Evolutionary conservation across 2,329 filamentous ascomycete genomes (phyloP), one percentile per base, ranked within the genome.

Genomic region (Exophiala phaeomuriformis): DNA sequence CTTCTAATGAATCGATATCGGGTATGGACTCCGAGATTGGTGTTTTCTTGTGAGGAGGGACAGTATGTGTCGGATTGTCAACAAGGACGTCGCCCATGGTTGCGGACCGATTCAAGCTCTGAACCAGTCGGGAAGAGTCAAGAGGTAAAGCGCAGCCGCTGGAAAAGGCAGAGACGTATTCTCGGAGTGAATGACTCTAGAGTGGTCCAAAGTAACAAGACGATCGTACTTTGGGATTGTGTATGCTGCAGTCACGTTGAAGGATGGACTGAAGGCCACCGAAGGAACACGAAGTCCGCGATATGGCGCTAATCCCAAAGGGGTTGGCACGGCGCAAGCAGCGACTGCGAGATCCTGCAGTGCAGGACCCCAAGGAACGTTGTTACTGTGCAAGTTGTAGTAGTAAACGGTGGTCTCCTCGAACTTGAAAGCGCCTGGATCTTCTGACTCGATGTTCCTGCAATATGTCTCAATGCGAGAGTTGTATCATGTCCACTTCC

Each of bases 1-100:
- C 90, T 72, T 96, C 91, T 61, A 96, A 83, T 63, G 86, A 85
- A 69, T 95, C 90, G 72, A 95, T 85, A 71, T 88, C 91, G 39
- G 89, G 87, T 73, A 95, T 93, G 66, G 85, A 84, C 59, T 82
- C 75, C 57, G 85, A 86, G 48, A 85, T 82, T 65, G 83, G 79
- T 67, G 84, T 77, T 77, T 89, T 94, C 77, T 86, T 90, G 74
- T 90, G 86, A 70, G 86, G 84, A 68, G 83, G 79, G 71, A 84
- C 76, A 63, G 78, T 81, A 78, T 83, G 86, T 70, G 79, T 78
- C 68, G 88, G 83, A 74, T 81, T 90, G 75, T 95, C 89, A 68
- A 95, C 83, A 66, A 86, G 79, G 69, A 88, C 82, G 77, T 95
- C 88, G 72, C 84, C 90, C 91, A 96, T 96, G 64, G 52, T 57